A percentile compares a stretch with the other conserved stretches of the same genome.
These are phyloP conservation scores for Tulasnella sp. DNA, from an alignment of 768 basidiomycete species.

Conservation along the genomic window DNA sequence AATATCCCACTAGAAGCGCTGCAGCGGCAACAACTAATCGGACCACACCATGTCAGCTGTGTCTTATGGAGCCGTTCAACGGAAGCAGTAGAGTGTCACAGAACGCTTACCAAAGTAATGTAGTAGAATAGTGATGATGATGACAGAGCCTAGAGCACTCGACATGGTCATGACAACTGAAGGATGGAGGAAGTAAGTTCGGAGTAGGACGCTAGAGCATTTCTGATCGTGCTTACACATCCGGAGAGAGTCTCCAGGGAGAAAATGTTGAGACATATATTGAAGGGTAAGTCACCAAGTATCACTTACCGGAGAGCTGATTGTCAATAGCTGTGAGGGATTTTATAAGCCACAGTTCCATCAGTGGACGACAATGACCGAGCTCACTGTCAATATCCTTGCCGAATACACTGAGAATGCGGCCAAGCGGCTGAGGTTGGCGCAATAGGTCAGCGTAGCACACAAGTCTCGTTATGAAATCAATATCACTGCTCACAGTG, in stretches of 20 bases:
- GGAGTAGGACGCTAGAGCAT: neutral
- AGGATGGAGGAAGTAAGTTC: neutral
- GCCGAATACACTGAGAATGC: conserved; percentile 16
- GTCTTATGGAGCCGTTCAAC: neutral
- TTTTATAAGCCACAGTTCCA: neutral
- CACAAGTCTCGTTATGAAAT: too few relatives aligned
- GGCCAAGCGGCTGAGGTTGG: neutral
- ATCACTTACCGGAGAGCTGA: neutral
- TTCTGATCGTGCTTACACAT: neutral
- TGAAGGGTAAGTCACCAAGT: too few relatives aligned
- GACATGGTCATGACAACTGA: conserved; percentile 41
- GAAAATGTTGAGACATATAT: too few relatives aligned
- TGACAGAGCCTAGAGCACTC: conserved; percentile 39
- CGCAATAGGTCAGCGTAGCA: neutral
- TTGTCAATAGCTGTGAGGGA: neutral
- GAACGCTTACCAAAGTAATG: conserved; percentile 47
- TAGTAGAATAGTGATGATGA: conserved; percentile 47
- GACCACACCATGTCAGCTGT: too few relatives aligned
- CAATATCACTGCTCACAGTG: neutral
- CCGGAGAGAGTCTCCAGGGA: neutral
- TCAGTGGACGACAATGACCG: neutral
- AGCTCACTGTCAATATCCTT: conserved; percentile 22
- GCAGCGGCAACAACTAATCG: conserved; percentile 41
- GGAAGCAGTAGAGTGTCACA: neutral
- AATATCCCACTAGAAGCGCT: conserved; percentile 48